phyloP scores from a whole-genome alignment of 805 yeast species.

The Clavispora phyllophila region DNA sequence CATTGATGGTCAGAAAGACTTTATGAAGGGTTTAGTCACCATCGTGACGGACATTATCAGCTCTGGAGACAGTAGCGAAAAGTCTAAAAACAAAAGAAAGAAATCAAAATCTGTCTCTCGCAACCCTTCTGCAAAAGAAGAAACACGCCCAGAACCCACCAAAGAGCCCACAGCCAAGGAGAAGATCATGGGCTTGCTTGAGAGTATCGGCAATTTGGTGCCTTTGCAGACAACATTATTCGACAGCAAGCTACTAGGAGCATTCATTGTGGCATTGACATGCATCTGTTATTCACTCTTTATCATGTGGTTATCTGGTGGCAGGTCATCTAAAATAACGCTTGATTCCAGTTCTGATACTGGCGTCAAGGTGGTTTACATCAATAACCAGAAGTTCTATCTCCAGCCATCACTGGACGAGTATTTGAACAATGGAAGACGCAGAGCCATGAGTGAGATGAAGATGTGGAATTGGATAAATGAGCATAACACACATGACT shows the following conservation, averaged over 20 bases:
- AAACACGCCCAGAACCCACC: background rate
- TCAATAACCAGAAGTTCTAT: slow-evolving; percentile 5
- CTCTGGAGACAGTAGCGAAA: slow-evolving; percentile 5
- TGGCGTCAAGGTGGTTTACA: background rate
- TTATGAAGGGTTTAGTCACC: slow-evolving; percentile 11
- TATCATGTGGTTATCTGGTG: slow-evolving; percentile 1
- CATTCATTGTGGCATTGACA: slow-evolving; percentile 2
- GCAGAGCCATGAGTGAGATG: slow-evolving; percentile 2
- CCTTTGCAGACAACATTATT: slow-evolving; percentile 10
- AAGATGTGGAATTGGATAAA: slow-evolving; percentile 16
- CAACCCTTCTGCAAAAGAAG: background rate
- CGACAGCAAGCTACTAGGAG: slow-evolving; percentile 8
- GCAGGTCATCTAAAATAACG: background rate
- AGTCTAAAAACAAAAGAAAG: slow-evolving; percentile 10
- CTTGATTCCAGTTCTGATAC: background rate
- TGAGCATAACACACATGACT: background rate
- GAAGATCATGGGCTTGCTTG: slow-evolving; percentile 7
- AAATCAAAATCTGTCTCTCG: slow-evolving; percentile 7
- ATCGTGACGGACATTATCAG: slow-evolving; percentile 6
- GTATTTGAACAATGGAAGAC: slow-evolving; percentile 6
- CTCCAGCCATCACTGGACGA: slow-evolving; percentile 10
- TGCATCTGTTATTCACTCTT: slow-evolving; percentile 9
- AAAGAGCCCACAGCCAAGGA: slow-evolving; percentile 2
- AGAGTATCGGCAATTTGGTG: slow-evolving; percentile 8
- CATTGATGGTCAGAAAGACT: slow-evolving; percentile 65